Evolutionary conservation across 768 basidiomycete genomes (phyloP).

Genomic region (Cystofilobasidium ferigula): DNA sequence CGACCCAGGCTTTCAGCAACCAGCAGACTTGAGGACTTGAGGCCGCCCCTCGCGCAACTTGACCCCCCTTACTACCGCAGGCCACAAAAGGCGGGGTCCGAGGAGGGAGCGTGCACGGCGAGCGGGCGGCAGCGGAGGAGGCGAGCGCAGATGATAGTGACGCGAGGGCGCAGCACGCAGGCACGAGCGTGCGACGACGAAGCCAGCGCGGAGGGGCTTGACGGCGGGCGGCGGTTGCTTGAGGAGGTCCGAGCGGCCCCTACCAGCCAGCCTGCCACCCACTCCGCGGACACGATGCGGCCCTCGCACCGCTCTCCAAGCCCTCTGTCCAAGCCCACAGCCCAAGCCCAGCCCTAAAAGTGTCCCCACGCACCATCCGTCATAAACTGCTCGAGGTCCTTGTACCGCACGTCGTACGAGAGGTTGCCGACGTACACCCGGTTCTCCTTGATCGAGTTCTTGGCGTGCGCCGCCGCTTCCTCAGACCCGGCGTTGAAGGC

Average conservation of each 20-base stretch:
- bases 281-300: too few species aligned
- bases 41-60: neutral
- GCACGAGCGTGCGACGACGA: too few species aligned
- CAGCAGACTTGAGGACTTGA: too few species aligned
- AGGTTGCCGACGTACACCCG: slow-evolving; percentile 98
- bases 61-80: neutral
- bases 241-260: slow-evolving; percentile 26
- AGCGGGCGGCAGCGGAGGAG: too few species aligned
- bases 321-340: too few species aligned
- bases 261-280: too few species aligned
- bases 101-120: neutral
- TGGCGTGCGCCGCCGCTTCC: slow-evolving; percentile 90
- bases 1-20: too few species aligned
- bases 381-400: slow-evolving; percentile 99
- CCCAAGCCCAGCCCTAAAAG: slow-evolving; percentile 34
- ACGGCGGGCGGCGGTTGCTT: neutral
- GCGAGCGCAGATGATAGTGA: too few species aligned
- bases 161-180: too few species aligned
- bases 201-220: neutral
- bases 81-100: neutral
- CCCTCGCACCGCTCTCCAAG: too few species aligned
- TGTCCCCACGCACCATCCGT: slow-evolving; percentile 91
- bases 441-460: slow-evolving; percentile 94
- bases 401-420: slow-evolving; percentile 96
- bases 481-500: slow-evolving; percentile 46